Percentiles rank a stretch among this genome's conserved stretches.
These are phyloP conservation scores for Calamus simplicifolius DNA, from an alignment of 176 grass and related monocot genomes.

Conservation along the genomic window DNA sequence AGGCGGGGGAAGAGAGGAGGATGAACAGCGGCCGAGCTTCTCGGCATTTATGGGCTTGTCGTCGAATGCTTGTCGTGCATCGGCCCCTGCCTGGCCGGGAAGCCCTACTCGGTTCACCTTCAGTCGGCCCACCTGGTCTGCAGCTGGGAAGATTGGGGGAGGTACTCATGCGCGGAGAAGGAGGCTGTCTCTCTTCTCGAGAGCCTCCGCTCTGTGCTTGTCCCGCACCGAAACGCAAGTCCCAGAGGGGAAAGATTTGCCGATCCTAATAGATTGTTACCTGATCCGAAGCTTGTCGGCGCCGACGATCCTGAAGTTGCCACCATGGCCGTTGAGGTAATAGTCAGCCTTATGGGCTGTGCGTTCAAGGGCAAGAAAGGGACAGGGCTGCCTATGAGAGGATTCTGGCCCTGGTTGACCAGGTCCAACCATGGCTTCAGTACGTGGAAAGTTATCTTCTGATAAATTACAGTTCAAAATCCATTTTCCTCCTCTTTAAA, in stretches of 20 bases:
- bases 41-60: conserved; percentile 45
- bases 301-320: conserved; percentile 46
- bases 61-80: conserved; percentile 57
- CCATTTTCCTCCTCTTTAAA: not conserved
- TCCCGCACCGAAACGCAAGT: conserved; percentile 20
- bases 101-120: conserved; percentile 67
- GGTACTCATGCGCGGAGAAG: conserved; percentile 35
- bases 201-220: conserved; percentile 37
- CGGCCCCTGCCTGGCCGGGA: conserved; percentile 54
- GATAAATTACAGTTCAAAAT: no score
- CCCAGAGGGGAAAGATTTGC: conserved; percentile 21
- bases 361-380: conserved; percentile 43
- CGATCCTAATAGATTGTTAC: conserved; percentile 18
- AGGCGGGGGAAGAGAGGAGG: not conserved
- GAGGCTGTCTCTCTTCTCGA: conserved; percentile 44
- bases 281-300: conserved; percentile 29
- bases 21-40: conserved; percentile 28
- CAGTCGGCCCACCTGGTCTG: conserved; percentile 39
- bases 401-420: conserved; percentile 37
- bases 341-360: conserved; percentile 44
- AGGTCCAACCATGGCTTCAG: conserved; percentile 66
- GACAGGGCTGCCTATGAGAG: conserved; percentile 33
- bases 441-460: conserved; percentile 14
- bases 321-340: conserved; percentile 43
- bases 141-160: conserved; percentile 47